Conservation (phyloP, 768 basidiomycete genomes). For the Boletus pseudo-olivaceus region DNA sequence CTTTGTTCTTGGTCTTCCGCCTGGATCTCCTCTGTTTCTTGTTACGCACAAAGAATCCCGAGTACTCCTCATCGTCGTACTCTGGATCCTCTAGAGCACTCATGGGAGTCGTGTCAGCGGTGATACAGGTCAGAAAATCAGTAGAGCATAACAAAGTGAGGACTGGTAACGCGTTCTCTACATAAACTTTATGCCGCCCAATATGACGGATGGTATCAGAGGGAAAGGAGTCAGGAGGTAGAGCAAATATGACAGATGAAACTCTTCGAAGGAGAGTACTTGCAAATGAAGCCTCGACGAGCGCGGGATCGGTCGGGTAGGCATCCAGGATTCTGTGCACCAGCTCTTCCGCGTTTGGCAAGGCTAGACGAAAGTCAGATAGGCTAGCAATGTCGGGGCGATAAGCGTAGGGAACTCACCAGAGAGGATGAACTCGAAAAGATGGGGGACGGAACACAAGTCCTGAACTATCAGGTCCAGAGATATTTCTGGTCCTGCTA, state of each 20-base stretch:
- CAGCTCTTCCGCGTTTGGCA: constrained; percentile 10
- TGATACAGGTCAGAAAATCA: constrained; percentile 2
- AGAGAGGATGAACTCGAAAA: constrained; percentile 32
- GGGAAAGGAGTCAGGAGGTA: constrained; percentile 17
- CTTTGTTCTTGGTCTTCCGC: constrained; percentile 12
- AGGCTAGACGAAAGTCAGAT: constrained; percentile 10
- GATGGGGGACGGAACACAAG: constrained; percentile 22
- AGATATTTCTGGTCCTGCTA: constrained; percentile 17
- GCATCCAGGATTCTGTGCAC: constrained; percentile 28
- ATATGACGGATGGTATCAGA: constrained; percentile 11
- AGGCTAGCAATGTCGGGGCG: not conserved
- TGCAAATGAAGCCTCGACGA: constrained; percentile 20
- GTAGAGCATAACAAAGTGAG: constrained; percentile 15
- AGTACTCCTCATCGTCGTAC: not conserved
- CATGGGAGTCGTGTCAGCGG: not conserved
- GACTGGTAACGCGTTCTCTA: constrained; percentile 23
- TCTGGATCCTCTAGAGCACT: not conserved
- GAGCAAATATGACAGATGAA: constrained; percentile 22
- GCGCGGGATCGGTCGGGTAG: constrained; percentile 30
- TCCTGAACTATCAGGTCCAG: constrained; percentile 27
- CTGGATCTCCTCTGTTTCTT: constrained; percentile 30
- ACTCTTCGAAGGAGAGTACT: constrained; percentile 25
- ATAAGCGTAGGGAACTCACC: constrained; percentile 9
- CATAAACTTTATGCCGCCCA: constrained; percentile 17
- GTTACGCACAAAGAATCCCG: constrained; percentile 8